Base-by-base conservation (phyloP, 2,329 filamentous ascomycete genomes). In the Aspergillus flavus region DNA sequence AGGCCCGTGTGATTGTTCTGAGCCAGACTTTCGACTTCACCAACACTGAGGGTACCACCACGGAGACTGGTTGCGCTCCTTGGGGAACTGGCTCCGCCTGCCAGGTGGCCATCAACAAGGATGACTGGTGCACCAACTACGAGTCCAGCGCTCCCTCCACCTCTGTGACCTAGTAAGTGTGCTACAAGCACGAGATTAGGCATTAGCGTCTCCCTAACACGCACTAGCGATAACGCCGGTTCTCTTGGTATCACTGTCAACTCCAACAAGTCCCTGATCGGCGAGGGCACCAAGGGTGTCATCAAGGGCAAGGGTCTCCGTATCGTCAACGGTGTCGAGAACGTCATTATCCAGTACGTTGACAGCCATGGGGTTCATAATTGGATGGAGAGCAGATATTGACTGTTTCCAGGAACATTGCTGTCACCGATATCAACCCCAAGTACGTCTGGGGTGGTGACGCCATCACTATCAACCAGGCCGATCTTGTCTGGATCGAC, bases 81-180 rank as follows among this genome's bases (percentile, higher is more conserved):
- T 86, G 82, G 77, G 86, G 84, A 36, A 86, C 84, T 30, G 81
- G 72, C 12, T 75, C 82, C 3, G 76, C 63, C 14, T 86, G 87
- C 76, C 87, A 89, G 79, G 69, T 82, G 48, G 84, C 87, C 66
- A 88, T 89, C 73, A 85, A 88, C 79, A 79, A 86, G 78, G 77
- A 87, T 72, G 71, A 81, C 70, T 87, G 85, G 83, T 89, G 87
- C 75, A 78, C 73, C 61, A 87, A 88, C 78, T 86, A 89, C 74
- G 79, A 89, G 75, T 77, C 84, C 58, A 78, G 79, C 41, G 83
- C 85, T 1, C 80, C 83, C 34, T 80, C 79, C 3, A 64, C 52
- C 28, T 81, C 68, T 48, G 82, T 76, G 3, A 64, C 55, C 26
- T 81, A 81, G 50, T 53, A 53, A 53, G 50, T 53, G 5, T 26